Evolutionary conservation across 2,329 filamentous ascomycete species (phyloP).

Genomic region (Clonostachys rhizophaga): DNA sequence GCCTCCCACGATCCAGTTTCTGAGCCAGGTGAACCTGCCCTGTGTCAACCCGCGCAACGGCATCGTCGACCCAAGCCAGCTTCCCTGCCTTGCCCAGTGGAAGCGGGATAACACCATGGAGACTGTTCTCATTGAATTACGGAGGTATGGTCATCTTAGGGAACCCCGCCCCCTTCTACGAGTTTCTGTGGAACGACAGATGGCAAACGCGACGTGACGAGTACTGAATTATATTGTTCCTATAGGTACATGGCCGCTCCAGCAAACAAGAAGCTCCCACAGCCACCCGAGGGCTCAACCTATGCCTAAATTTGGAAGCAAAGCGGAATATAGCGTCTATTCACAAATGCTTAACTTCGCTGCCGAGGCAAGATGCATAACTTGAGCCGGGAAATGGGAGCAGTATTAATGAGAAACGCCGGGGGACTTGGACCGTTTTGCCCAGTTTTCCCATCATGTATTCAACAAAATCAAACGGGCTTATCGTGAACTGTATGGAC

Average conservation of each 20-base stretch:
- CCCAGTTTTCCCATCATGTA: too few relatives aligned
- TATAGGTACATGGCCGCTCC: constrained; percentile 86
- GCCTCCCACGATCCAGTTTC: constrained; percentile 86
- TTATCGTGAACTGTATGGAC: too few relatives aligned
- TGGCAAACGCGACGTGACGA: too few relatives aligned
- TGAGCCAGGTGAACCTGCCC: constrained; percentile 93
- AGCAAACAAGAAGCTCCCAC: constrained; percentile 89
- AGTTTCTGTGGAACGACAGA: background rate
- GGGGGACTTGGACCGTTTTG: too few relatives aligned
- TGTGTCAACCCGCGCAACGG: constrained; percentile 81
- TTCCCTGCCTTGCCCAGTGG: constrained; percentile 86
- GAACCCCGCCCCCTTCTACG: background rate
- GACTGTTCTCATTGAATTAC: constrained; percentile 81
- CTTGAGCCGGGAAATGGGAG: too few relatives aligned
- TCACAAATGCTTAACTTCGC: too few relatives aligned
- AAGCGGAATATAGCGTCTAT: background rate
- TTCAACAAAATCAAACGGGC: too few relatives aligned
- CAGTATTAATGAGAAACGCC: too few relatives aligned
- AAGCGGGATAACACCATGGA: constrained; percentile 94
- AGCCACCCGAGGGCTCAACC: constrained; percentile 79
- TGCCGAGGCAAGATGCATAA: too few relatives aligned
- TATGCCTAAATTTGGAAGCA: constrained; percentile 20
- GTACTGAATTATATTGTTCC: background rate
- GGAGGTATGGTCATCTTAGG: constrained; percentile 41
- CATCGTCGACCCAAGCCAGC: constrained; percentile 75